Conservation (phyloP, 345 rosid genomes). For the Citrus glauca region DNA sequence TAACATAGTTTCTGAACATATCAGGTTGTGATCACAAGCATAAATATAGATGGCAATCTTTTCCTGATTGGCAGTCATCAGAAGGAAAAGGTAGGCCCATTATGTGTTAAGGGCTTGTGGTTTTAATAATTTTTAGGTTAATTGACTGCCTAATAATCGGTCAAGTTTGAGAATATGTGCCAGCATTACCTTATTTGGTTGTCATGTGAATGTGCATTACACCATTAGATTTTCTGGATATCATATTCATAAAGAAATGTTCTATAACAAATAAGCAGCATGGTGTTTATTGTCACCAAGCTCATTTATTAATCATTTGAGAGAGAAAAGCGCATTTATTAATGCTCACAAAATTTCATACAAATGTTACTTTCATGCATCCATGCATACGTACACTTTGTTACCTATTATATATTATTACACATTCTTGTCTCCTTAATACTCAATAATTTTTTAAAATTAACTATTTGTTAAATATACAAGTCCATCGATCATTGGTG, state of each 20-base stretch:
- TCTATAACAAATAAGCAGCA: not conserved
- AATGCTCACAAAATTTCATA: not conserved
- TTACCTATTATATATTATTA: not conserved
- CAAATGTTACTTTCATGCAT: not conserved
- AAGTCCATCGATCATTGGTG: not conserved
- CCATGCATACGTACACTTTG: not conserved
- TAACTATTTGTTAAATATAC: not conserved
- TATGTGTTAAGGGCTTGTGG: not conserved
- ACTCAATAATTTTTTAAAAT: not conserved
- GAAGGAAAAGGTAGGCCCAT: slow-evolving; percentile 67
- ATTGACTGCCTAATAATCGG: not conserved
- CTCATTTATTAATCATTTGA: not conserved
- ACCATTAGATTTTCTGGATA: not conserved
- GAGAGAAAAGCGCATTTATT: not conserved
- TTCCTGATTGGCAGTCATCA: slow-evolving; percentile 89
- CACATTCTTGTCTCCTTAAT: not conserved
- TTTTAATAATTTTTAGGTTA: not conserved
- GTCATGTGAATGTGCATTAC: not conserved
- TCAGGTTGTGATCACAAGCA: slow-evolving; percentile 98
- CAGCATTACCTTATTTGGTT: not conserved
- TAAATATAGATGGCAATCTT: slow-evolving; percentile 68
- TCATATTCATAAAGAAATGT: not conserved
- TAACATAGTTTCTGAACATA: slow-evolving; percentile 7
- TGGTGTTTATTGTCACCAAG: not conserved
- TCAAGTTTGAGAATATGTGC: not conserved